phyloP scores from a whole-genome alignment of 2,329 filamentous ascomycete genomes.

The Gnomoniopsis sp. region DNA sequence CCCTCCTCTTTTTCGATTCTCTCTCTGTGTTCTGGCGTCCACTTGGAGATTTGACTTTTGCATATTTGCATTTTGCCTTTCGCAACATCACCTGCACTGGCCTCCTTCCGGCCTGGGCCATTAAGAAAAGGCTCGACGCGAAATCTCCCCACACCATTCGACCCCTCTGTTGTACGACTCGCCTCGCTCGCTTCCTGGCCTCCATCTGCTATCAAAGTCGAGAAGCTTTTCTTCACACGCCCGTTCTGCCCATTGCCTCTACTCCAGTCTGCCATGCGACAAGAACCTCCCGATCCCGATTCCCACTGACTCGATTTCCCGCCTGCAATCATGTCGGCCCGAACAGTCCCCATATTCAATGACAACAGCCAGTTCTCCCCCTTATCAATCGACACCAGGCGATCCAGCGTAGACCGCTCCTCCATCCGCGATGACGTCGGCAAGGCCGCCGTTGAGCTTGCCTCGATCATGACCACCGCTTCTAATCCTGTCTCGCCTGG shows the following conservation, averaged over 20 bases:
- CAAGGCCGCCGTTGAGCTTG: conserved; percentile 39
- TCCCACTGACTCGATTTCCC: conserved; percentile 10
- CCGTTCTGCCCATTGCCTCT: background rate
- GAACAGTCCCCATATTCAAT: conserved; percentile 19
- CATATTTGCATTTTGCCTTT: background rate
- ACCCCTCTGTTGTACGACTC: background rate
- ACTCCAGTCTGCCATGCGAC: conserved; percentile 9
- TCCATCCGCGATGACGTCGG: conserved; percentile 32
- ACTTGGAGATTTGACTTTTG: background rate
- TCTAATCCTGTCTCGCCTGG: conserved; percentile 56
- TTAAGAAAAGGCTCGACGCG: background rate
- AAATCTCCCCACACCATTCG: background rate
- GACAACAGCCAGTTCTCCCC: conserved; percentile 22
- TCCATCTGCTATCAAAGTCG: background rate
- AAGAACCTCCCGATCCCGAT: conserved; percentile 9
- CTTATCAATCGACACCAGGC: conserved; percentile 27
- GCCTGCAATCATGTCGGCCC: conserved; percentile 22
- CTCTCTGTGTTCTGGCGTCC: background rate
- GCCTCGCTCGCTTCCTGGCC: background rate
- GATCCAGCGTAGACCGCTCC: conserved; percentile 20
- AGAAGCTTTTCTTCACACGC: background rate
- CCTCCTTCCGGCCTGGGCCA: conserved; percentile 12
- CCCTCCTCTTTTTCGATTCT: background rate
- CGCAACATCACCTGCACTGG: background rate
- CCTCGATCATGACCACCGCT: conserved; percentile 42